Evolutionary conservation across 331 rosid genomes (phyloP), one percentile per base, ranked within the genome.

Genomic region (Acacia concinna): DNA sequence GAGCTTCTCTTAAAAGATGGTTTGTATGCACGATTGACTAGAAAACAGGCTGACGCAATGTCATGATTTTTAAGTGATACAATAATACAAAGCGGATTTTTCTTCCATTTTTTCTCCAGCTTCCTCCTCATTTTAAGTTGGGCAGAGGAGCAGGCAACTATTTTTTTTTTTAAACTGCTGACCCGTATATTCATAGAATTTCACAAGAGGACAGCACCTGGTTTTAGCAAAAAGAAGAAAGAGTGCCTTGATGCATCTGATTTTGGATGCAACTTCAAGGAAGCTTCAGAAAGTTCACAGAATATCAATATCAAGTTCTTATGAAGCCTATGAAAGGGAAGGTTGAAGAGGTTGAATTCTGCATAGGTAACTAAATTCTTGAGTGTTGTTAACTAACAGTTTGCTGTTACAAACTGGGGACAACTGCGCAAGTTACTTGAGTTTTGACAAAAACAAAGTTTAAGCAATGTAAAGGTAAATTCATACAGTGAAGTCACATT

Each of bases 1-100:
- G 98, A 91, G 79, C 97, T 95, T 79, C 93, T 95, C 47, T 51
- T 77, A 38, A 84, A 84, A 66, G 96, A 85, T 79, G 97, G 99
- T 73, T 30, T 92, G 47, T 95, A 93, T 78, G 97, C 99, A 15
- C 87, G 92, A 81, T 75, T 92, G 81, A 87, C 80, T 7, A 88
- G 96, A 83, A 91, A 87, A 75, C 98, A 95, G 78, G 93, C 93
- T 34, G 98, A 95, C 68, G 93, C 92, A 11, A 81, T 91, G 82
- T 86, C 90, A 47, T 92, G 86, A 92, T 76, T 71, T 56, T 81
- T 80, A 60, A 66, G 65, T 67, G 27, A 37, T 47, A 41, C 25
- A 44, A 18, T 71, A 18, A 27, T 54, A 35, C 34, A 44, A 15
- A 46, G 68, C 43, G 70, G 56, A 46, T 44, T 25, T 14, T 8